phyloP scores from a whole-genome alignment of 2,329 filamentous ascomycete species.

The Chaetomium globosum region DNA sequence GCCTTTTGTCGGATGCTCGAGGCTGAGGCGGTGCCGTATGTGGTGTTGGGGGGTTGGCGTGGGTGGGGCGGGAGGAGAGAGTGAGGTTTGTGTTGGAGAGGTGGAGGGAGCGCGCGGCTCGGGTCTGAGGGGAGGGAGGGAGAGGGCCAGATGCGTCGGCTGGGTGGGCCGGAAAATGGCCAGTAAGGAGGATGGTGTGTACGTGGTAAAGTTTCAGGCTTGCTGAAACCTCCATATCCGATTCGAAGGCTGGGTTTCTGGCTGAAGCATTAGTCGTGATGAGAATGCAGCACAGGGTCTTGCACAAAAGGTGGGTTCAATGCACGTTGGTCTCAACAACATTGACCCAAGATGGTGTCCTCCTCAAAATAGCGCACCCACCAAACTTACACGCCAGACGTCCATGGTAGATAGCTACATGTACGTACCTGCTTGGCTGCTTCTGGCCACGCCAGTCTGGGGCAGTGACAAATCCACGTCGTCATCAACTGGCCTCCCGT shows the following conservation, averaged over 20 bases:
- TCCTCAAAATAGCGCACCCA: not conserved
- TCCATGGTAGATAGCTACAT: not conserved
- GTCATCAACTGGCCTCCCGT: not conserved
- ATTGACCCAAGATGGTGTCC: not conserved
- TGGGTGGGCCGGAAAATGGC: not conserved
- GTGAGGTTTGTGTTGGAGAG: slow-evolving; percentile 22
- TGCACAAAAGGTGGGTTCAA: no score
- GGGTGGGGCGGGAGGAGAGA: slow-evolving; percentile 12
- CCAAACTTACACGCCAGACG: not conserved
- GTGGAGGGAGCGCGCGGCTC: slow-evolving; percentile 5
- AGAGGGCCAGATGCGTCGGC: not conserved
- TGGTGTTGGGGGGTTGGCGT: slow-evolving; percentile 20
- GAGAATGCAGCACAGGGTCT: not conserved
- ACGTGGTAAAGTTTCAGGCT: not conserved
- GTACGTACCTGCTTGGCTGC: not conserved
- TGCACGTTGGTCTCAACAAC: not conserved
- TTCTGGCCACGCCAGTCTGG: not conserved
- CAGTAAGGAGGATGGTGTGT: not conserved
- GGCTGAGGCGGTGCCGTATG: not conserved
- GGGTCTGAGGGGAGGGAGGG: not conserved
- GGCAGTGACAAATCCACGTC: not conserved
- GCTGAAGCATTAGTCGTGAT: not conserved
- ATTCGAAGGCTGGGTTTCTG: not conserved
- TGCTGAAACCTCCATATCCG: not conserved
- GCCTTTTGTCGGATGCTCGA: slow-evolving; percentile 33